Base-by-base conservation (phyloP, 176 grass and related monocot genomes). In the Musa itinerans region DNA sequence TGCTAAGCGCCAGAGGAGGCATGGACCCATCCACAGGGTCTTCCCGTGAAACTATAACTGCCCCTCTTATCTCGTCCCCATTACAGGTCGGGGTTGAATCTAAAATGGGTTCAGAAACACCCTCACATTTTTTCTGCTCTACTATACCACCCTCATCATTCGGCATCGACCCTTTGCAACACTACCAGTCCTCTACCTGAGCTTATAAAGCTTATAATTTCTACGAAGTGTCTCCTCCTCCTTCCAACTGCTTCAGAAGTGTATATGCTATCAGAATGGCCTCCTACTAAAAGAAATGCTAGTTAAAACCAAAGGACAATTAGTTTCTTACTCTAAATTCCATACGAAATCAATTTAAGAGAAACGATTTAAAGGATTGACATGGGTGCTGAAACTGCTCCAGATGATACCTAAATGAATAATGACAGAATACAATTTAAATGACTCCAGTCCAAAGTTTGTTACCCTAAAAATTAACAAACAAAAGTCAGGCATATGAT, bases 1-100 rank as follows among this genome's bases (percentile, higher is more conserved):
- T 78, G 76, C 86, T 89, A 3, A 94, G 53, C 10, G 71, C 64
- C 7, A 79, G 71, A 53, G 81, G 63, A 69, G 66, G 12, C 43
- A 75, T 53, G 67, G 71, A 54, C 24, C 55, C 63, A 74, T 64
- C 79, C 3, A 10, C 59, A 76, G 24, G 58, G 52, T 50, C 29
- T 49, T 68, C 68, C 2, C 49, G 55, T 57, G 61, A 71, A 68
- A 16, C 56, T 65, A 22, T 50, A 50, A 14, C 71, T 13, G 53
- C 81, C 71, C 17, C 71, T 61, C 15, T 62, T 73, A 21, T 80
- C 49, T 79, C 23, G 17, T 76, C 82, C 66, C 76, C 77, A 59
- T 64, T 62, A 74, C 75, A 43, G 34, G 11, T 20, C 26, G 53
- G 49, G 24, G 54, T 69, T 74, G 58, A 58, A 74, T 62, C 20